phyloP scores from a whole-genome alignment of 1,284 basidiomycete genomes.

The Ganoderma lingzhi region DNA sequence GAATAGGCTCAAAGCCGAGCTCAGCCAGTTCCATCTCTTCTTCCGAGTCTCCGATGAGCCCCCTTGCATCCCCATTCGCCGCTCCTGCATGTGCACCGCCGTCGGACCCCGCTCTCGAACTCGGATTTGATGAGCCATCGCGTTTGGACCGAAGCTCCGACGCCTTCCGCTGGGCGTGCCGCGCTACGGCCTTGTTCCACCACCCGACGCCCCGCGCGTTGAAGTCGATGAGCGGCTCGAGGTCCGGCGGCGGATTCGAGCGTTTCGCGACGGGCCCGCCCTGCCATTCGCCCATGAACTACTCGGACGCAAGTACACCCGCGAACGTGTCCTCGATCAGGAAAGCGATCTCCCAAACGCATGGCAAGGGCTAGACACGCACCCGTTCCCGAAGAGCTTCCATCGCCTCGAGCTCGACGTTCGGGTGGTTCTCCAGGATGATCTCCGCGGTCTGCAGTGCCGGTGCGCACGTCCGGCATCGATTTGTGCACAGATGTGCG shows the following conservation, averaged over 20 bases:
- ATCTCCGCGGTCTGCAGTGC: slow-evolving; percentile 64
- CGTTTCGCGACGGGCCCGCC: slow-evolving; percentile 47
- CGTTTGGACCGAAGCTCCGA: slow-evolving; percentile 15
- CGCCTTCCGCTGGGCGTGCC: slow-evolving; percentile 42
- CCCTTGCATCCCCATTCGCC: background rate
- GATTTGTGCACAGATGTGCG: no score
- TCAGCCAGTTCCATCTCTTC: slow-evolving; percentile 27
- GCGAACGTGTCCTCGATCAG: slow-evolving; percentile 3
- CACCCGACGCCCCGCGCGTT: slow-evolving; percentile 57
- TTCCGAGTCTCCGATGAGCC: background rate
- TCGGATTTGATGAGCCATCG: background rate
- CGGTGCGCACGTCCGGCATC: background rate
- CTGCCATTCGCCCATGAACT: slow-evolving; percentile 74
- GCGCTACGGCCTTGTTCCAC: slow-evolving; percentile 63
- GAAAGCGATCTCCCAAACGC: background rate
- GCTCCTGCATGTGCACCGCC: slow-evolving; percentile 10
- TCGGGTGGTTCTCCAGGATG: slow-evolving; percentile 63
- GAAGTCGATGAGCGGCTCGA: slow-evolving; percentile 51
- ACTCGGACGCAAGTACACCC: slow-evolving; percentile 3
- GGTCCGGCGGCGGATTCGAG: slow-evolving; percentile 37
- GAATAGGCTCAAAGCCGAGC: slow-evolving; percentile 37
- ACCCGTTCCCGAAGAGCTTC: slow-evolving; percentile 71
- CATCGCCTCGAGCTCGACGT: slow-evolving; percentile 50
- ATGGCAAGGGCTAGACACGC: slow-evolving; percentile 29
- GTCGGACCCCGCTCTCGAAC: background rate